Evolutionary conservation across 345 rosid genomes (phyloP).

Genomic region (Euphorbia lathyris): DNA sequence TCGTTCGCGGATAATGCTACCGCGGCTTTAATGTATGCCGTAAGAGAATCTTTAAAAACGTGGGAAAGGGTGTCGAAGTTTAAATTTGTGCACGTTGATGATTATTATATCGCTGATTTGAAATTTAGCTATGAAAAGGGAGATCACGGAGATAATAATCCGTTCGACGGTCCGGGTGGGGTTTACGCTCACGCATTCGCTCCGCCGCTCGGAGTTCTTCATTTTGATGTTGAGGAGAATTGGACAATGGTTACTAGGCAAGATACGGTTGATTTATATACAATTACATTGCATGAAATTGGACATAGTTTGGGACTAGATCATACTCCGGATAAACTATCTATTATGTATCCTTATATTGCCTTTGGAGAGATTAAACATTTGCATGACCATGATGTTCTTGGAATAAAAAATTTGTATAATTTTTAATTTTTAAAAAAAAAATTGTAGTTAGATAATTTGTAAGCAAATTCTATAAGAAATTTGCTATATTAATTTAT

Average conservation of each 20-base stretch:
- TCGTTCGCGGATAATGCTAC: background rate
- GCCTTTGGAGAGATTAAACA: background rate
- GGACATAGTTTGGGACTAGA: constrained; percentile 3
- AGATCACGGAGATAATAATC: background rate
- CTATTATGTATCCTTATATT: constrained; percentile 1
- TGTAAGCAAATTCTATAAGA: too few species aligned
- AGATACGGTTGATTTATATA: background rate
- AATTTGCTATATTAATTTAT: too few species aligned
- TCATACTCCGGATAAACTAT: background rate
- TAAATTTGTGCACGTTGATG: background rate
- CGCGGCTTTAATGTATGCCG: background rate
- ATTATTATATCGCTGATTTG: background rate
- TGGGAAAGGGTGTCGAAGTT: background rate
- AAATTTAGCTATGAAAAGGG: background rate
- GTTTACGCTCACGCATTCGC: background rate
- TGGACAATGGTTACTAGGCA: background rate
- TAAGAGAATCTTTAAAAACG: background rate
- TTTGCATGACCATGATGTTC: background rate
- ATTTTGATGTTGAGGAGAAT: background rate
- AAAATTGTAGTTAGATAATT: too few species aligned
- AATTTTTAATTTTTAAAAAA: background rate
- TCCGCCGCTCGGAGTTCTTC: background rate
- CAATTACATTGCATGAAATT: constrained; percentile 1
- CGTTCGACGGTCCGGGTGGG: constrained; percentile 3
- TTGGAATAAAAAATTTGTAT: background rate